phyloP scores from a whole-genome alignment of 768 basidiomycete genomes.

The Termitomyces sp. region DNA sequence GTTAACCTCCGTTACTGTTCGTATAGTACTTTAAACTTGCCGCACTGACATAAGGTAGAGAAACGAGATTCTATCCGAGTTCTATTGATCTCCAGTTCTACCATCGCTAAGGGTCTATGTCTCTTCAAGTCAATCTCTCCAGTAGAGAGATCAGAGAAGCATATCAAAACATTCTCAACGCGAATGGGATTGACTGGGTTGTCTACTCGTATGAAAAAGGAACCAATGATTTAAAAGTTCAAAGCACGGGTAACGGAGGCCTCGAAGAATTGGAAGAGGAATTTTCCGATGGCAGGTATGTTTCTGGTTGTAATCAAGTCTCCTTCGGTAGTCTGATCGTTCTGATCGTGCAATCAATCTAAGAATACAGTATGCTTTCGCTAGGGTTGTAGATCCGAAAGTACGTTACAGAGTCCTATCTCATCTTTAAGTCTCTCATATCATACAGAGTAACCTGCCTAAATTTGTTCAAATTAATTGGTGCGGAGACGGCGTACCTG shows the following conservation, averaged over 20 bases:
- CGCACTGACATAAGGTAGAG: neutral
- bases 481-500: slow-evolving; percentile 97
- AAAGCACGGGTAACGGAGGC: slow-evolving; percentile 80
- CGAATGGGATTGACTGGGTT: slow-evolving; percentile 66
- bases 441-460: slow-evolving; percentile 62
- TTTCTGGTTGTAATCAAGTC: slow-evolving; percentile 2
- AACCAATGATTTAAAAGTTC: slow-evolving; percentile 83
- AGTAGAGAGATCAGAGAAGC: slow-evolving; percentile 66
- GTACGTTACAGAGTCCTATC: slow-evolving; percentile 35
- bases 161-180: slow-evolving; percentile 70
- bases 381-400: slow-evolving; percentile 78
- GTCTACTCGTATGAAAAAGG: slow-evolving; percentile 78
- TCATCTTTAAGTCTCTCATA: neutral
- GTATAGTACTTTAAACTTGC: neutral
- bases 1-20: neutral
- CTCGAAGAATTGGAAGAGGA: slow-evolving; percentile 90
- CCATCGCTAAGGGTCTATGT: slow-evolving; percentile 39
- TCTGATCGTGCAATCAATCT: slow-evolving; percentile 5
- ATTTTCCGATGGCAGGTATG: slow-evolving; percentile 89
- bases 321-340: slow-evolving; percentile 9
- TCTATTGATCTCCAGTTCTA: neutral
- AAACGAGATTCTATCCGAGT: neutral
- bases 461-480: slow-evolving; percentile 97
- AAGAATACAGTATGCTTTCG: slow-evolving; percentile 94
- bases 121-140: slow-evolving; percentile 74